Evolutionary conservation across 1,284 basidiomycete genomes (phyloP).

Genomic region (Fomitopsis palustris): DNA sequence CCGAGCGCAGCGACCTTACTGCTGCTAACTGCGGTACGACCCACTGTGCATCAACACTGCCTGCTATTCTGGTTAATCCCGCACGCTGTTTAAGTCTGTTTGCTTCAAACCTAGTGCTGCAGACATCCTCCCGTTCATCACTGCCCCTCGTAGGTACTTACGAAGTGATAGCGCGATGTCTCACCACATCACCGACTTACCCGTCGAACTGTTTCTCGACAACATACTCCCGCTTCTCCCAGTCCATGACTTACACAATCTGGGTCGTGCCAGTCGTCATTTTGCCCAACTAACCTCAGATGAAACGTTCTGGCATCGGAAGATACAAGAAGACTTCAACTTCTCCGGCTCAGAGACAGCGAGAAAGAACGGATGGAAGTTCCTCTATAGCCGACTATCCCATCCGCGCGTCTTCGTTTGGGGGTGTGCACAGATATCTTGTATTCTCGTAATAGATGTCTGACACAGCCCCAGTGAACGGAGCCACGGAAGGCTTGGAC

Average conservation of each 20-base stretch:
- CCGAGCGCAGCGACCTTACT: background rate
- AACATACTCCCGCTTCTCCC: slow-evolving; percentile 61
- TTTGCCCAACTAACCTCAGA: slow-evolving; percentile 63
- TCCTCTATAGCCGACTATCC: slow-evolving; percentile 70
- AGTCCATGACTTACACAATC: slow-evolving; percentile 53
- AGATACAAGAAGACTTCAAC: slow-evolving; percentile 73
- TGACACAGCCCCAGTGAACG: slow-evolving; percentile 41
- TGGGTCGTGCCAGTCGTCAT: slow-evolving; percentile 56
- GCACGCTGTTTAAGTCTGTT: no score
- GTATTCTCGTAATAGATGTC: background rate
- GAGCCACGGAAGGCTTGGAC: slow-evolving; percentile 58
- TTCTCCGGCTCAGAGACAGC: slow-evolving; percentile 69
- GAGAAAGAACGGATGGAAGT: slow-evolving; percentile 71
- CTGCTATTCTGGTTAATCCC: no score
- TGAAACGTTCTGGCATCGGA: slow-evolving; percentile 77
- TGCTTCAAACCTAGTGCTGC: no score
- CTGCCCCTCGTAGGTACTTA: no score
- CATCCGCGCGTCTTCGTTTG: slow-evolving; percentile 69
- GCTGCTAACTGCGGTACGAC: background rate
- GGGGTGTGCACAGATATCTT: slow-evolving; percentile 52
- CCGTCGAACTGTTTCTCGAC: slow-evolving; percentile 73
- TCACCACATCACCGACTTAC: slow-evolving; percentile 43
- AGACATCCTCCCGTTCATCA: no score
- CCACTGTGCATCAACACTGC: no score
- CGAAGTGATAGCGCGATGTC: background rate